Base-by-base conservation (phyloP, 106 monocot genomes). In the Dioscorea dumetorum region DNA sequence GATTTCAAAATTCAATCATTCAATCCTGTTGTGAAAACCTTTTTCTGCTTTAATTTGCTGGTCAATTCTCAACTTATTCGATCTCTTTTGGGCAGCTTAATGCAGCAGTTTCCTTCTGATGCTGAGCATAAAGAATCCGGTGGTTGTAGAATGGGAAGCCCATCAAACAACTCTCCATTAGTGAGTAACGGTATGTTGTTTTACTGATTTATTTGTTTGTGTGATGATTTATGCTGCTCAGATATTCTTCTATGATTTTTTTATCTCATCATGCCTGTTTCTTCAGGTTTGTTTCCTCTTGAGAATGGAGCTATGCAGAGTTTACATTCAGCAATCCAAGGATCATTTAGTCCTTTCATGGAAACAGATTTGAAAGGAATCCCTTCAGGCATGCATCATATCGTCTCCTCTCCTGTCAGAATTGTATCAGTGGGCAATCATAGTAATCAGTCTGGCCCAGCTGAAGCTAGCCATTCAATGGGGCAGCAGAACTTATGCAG, bases 401-500 rank as follows among this genome's bases (percentile, higher is more conserved):
- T 61, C 57, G 50, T 78, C 49, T 76, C 90, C 54, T 80, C 82
- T 32, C 77, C 80, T 0, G 62, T 77, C 16, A 74, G 80, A 21
- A 72, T 82, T 60, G 21, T 71, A 32, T 69, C 80, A 20, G 64
- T 57, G 12, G 74, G 69, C 56, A 77, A 68, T 73, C 80, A 79
- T 33, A 70, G 62, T 69, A 83, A 66, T 62, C 78, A 73, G 41
- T 34, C 73, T 64, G 58, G 57, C 14, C 58, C 67, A 63, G 33
- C 21, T 67, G 92, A 90, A n/a, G 48, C 68, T 15, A 67, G 77
- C 61, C 78, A 83, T 66, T 84, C 91, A 48, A 50, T 78, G 16
- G 85, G 79, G 16, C 85, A 80, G 48, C 69, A 67, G 73, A 91
- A 82, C 21, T 82, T 73, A 66, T 79, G 87, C 17, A 87, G 81